phyloP scores from a whole-genome alignment of 768 basidiomycete genomes.

The Pulveroboletus frians region DNA sequence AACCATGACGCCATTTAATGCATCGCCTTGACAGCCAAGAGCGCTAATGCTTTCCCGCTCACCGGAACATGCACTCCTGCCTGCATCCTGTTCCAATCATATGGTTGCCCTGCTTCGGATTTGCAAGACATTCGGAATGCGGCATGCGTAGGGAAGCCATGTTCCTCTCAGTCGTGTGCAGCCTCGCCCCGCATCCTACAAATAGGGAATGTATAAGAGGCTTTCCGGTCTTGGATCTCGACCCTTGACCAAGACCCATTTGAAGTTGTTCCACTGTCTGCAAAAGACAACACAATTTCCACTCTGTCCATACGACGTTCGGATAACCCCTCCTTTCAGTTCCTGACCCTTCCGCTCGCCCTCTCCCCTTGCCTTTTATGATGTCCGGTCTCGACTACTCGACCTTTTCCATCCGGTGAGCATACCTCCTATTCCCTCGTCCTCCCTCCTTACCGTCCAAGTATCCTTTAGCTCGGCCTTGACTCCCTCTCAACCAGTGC shows the following conservation, averaged over 20 bases:
- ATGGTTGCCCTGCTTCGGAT: slow-evolving; percentile 30
- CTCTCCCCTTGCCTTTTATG: background rate
- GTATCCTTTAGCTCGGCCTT: slow-evolving; percentile 19
- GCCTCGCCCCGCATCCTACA: slow-evolving; percentile 21
- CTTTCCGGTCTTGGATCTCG: slow-evolving; percentile 19
- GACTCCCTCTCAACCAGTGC: slow-evolving; percentile 23
- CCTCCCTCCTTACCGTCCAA: slow-evolving; percentile 2
- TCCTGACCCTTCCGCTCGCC: slow-evolving; percentile 1
- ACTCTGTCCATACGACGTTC: slow-evolving; percentile 4
- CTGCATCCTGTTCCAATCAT: slow-evolving; percentile 30
- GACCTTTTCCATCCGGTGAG: slow-evolving; percentile 26
- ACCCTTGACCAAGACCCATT: slow-evolving; percentile 25
- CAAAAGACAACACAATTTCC: slow-evolving; percentile 19
- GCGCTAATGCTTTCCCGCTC: slow-evolving; percentile 25
- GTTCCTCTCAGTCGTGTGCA: slow-evolving; percentile 19
- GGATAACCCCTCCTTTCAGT: slow-evolving; percentile 5
- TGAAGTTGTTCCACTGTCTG: slow-evolving; percentile 16
- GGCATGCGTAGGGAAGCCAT: slow-evolving; percentile 28
- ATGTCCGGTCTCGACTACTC: slow-evolving; percentile 27
- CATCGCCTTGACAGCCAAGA: slow-evolving; percentile 26
- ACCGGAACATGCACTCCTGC: slow-evolving; percentile 27
- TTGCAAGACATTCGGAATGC: slow-evolving; percentile 26
- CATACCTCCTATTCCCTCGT: background rate
- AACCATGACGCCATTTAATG: slow-evolving; percentile 22
- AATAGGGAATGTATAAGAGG: slow-evolving; percentile 27